Percentiles rank a stretch among this genome's conserved stretches.
These are phyloP conservation scores for Yueomyces sp. DNA, from an alignment of 805 yeast genomes.

Conservation along the genomic window DNA sequence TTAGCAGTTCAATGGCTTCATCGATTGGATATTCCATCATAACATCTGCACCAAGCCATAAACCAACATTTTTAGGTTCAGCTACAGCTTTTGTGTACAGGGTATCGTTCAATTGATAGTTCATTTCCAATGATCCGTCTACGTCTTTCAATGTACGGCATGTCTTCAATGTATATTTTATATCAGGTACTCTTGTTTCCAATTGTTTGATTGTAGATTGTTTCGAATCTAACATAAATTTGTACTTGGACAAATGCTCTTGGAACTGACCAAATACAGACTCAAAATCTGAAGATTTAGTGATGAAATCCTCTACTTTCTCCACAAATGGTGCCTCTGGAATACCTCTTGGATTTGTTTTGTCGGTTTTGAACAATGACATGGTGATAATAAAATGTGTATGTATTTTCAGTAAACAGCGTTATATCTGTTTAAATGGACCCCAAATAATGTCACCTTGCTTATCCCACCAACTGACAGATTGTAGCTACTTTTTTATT, in stretches of 20 bases:
- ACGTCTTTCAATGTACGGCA: slow-evolving; percentile 47
- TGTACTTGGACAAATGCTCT: slow-evolving; percentile 78
- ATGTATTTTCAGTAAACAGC: no score
- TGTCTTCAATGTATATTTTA: slow-evolving; percentile 68
- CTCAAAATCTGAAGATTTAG: slow-evolving; percentile 57
- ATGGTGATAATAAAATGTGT: background rate
- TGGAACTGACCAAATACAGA: slow-evolving; percentile 62
- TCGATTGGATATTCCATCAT: slow-evolving; percentile 89
- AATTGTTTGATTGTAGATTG: slow-evolving; percentile 15
- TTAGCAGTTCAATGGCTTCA: slow-evolving; percentile 68
- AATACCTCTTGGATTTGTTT: slow-evolving; percentile 82
- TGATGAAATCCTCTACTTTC: slow-evolving; percentile 62
- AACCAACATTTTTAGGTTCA: slow-evolving; percentile 49
- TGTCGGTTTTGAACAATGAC: slow-evolving; percentile 32
- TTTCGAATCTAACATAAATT: slow-evolving; percentile 56
- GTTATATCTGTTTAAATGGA: no score
- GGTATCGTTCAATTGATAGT: slow-evolving; percentile 88
- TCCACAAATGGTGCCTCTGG: slow-evolving; percentile 94
- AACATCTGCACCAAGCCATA: slow-evolving; percentile 98
- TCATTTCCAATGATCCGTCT: slow-evolving; percentile 41
- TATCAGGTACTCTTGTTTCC: slow-evolving; percentile 72
- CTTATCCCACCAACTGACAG: no score
- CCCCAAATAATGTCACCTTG: no score
- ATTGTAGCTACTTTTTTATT: no score
- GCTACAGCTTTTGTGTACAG: slow-evolving; percentile 73